Base-by-base conservation (phyloP, 2,329 filamentous ascomycete genomes). In the Aspergillus neoniger region DNA sequence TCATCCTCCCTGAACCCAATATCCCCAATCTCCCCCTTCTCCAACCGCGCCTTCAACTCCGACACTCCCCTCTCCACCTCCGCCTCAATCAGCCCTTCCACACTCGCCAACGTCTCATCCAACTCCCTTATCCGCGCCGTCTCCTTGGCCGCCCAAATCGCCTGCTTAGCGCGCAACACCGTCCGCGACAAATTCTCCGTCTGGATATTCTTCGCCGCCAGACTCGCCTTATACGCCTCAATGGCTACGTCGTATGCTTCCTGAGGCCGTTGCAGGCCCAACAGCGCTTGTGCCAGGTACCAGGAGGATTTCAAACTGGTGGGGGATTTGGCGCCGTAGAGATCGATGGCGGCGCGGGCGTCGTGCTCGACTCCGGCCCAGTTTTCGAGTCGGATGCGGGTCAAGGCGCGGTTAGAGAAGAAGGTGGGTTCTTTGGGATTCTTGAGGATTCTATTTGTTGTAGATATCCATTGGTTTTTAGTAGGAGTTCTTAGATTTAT, bases 321-420 rank as follows among this genome's bases (percentile, higher is more conserved):
- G 19, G 83, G 81, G 28, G 74, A 75, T 63, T 80, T 77, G 9
- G 67, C 61, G 5, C 74, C 77, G 68, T 86, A 80, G 5, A 96
- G 82, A 61, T 86, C 83, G 53, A 97, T 88, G 65, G 90, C 92
- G 55, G 86, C 82, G 56, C 88, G 77, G 72, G 92, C 94, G 76
- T 97, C 93, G 61, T 86, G 81, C 64, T 95, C 88, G 52, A 89
- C 92, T 9, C 83, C 87, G 30, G 91, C 84, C 86, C 89, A 96
- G 68, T 86, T 82, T 62, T 83, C 79, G 21, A 96, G 84, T 77
- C 90, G 91, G 60, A 95, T 82, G 43, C 92, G 86, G 3, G 90
- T 88, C 78, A 96, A 90, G 55, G 92, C 91, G 57, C 93, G 91
- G 78, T 97, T 98, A 41, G 92, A 94, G 78, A 92, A 97, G 54